phyloP scores from a whole-genome alignment of 1,284 basidiomycete species.

The Cerrena zonata region DNA sequence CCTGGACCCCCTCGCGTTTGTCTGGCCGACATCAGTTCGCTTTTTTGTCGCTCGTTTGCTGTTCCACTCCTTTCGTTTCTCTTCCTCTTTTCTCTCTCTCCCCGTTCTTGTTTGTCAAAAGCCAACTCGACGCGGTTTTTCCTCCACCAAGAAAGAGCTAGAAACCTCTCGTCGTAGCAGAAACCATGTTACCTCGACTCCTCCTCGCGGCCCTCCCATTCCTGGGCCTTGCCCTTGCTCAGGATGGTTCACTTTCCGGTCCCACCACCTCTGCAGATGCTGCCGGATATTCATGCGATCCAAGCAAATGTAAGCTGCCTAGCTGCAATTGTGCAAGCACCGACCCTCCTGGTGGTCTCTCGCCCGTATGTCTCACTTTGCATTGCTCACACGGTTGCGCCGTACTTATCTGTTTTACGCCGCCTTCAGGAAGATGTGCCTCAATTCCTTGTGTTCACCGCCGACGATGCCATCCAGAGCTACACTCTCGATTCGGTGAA shows the following conservation, averaged over 20 bases:
- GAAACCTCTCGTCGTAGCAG: neutral
- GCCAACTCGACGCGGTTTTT: neutral
- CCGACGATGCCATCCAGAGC: conserved; percentile 69
- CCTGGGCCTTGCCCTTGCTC: conserved; percentile 35
- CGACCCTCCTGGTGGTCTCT: conserved; percentile 63
- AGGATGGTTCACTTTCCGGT: conserved; percentile 47
- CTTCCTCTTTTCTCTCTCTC: neutral
- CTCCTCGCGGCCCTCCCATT: conserved; percentile 30
- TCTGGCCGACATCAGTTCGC: neutral
- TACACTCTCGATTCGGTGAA: conserved; percentile 70
- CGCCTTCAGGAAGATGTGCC: conserved; percentile 52
- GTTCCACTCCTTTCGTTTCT: neutral
- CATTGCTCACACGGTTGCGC: conserved; percentile 8
- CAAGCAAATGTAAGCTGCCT: conserved; percentile 60
- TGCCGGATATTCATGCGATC: conserved; percentile 66
- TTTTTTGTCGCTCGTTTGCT: neutral
- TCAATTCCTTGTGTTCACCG: conserved; percentile 67
- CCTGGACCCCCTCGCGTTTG: neutral
- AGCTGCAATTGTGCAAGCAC: conserved; percentile 69
- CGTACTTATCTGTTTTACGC: conserved; percentile 9
- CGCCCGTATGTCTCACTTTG: conserved; percentile 43
- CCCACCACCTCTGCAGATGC: conserved; percentile 43
- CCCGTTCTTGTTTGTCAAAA: neutral
- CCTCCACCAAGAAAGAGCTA: neutral
- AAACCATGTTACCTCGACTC: conserved; percentile 30